Conservation (phyloP, 345 rosid species). For the Barbarea vulgaris region DNA sequence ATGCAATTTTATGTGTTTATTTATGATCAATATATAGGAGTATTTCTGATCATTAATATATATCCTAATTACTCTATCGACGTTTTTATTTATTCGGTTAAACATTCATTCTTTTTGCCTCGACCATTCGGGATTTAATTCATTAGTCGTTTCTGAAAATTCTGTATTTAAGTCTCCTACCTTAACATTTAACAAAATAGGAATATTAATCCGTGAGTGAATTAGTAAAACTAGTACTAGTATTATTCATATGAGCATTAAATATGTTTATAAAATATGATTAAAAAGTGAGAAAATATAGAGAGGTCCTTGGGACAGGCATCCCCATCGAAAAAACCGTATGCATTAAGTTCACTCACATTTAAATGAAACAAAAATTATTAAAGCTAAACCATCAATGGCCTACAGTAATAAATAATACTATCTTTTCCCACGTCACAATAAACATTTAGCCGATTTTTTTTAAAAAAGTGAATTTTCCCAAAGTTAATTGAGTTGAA, state of each 20-base stretch:
- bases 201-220: slow-evolving; percentile 27
- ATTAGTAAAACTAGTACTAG: slow-evolving; percentile 3
- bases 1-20: background rate
- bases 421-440: background rate
- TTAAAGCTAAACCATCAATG: slow-evolving; percentile 52
- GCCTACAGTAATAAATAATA: slow-evolving; percentile 18
- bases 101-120: slow-evolving; percentile 3
- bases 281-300: slow-evolving; percentile 14
- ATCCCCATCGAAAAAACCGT: slow-evolving; percentile 54
- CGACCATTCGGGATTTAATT: background rate
- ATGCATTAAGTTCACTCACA: slow-evolving; percentile 54
- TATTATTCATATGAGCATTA: slow-evolving; percentile 20
- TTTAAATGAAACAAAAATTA: slow-evolving; percentile 20
- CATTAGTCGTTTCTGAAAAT: background rate
- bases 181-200: slow-evolving; percentile 19
- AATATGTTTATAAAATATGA: slow-evolving; percentile 9
- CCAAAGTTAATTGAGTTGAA: too few relatives aligned
- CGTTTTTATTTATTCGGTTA: slow-evolving; percentile 1
- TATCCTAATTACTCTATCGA: background rate
- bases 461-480: too few relatives aligned
- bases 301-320: slow-evolving; percentile 52
- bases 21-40: background rate
- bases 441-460: background rate
- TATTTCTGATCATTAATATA: background rate
- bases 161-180: slow-evolving; percentile 11